Evolutionary conservation across 768 basidiomycete species (phyloP), one percentile per base, ranked within the genome.

Genomic region (Russula brevipes): DNA sequence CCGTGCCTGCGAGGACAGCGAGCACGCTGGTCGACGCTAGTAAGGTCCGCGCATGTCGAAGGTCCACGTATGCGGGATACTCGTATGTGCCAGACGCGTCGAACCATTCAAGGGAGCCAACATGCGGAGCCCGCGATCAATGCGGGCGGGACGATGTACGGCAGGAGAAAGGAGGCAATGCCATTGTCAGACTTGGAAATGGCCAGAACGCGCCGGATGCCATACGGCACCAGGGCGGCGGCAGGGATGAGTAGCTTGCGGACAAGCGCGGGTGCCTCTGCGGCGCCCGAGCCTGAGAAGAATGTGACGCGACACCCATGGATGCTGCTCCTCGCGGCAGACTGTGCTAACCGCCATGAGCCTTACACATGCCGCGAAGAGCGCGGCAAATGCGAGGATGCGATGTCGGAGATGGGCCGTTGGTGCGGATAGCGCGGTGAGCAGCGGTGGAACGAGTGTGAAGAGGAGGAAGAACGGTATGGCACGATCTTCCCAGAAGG

Each of bases 401-500:
- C 91, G 88, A 58, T 78, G 75, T 19, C 90, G 87, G 44, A 98
- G 82, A 44, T 84, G 82, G 4, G 77, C 68, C 7, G 83, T 86
- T 1, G 91, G 88, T 0, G 90, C 88, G 0, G 82, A 75, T 59
- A 92, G 75, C 0, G 89, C 88, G 53, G 78, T 78, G 38, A 88
- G 70, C 64, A 89, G 75, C 62, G 76, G 77, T 0, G 86, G 85
- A 11, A 84, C 74, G 42, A 93, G 75, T 38, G 84, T 88, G 42
- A 82, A 82, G 49, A 86, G 71, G 63, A 87, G 76, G 58, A 98
- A 81, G 80, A 86, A 95, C 8, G 85, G 82, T 11, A 89, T 79
- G 59, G 91, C 78, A 38, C 82, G 82, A 72, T 98, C 95, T 81
- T 99, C 97, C 94, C 94, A 98, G 73, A 98, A 83, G n/a, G 91